These are phyloP conservation scores for Gossypium davidsonii DNA, from an alignment of 441 rosid genomes.

Conservation along the genomic window DNA sequence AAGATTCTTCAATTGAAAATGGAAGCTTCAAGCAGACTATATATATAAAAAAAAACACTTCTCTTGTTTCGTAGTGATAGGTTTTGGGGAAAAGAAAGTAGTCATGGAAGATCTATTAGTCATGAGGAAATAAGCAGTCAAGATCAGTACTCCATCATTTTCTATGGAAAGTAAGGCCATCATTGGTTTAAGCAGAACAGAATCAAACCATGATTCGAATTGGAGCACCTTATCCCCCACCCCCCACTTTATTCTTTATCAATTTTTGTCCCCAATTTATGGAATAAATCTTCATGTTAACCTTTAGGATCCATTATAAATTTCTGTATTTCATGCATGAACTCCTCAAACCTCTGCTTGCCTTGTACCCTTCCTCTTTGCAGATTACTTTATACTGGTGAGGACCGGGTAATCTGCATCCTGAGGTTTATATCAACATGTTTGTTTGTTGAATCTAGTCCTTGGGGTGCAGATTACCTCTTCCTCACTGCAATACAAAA, in stretches of 20 bases:
- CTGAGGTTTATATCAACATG: slow-evolving; percentile 71
- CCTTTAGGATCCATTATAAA: slow-evolving; percentile 37
- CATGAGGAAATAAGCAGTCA: slow-evolving; percentile 32
- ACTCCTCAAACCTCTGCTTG: slow-evolving; percentile 13
- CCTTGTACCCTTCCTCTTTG: not conserved
- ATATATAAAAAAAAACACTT: not conserved
- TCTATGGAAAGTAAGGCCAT: slow-evolving; percentile 33
- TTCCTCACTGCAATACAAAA: slow-evolving; percentile 47
- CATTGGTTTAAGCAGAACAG: slow-evolving; percentile 46
- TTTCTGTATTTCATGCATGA: slow-evolving; percentile 27
- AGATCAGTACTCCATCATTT: slow-evolving; percentile 26
- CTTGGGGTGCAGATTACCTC: slow-evolving; percentile 79
- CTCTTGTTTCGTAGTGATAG: not conserved
- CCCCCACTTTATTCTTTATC: slow-evolving; percentile 28
- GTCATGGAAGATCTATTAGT: slow-evolving; percentile 15
- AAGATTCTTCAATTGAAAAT: slow-evolving; percentile 25
- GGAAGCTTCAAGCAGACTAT: slow-evolving; percentile 31
- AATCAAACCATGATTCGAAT: slow-evolving; percentile 29
- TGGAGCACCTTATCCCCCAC: slow-evolving; percentile 27
- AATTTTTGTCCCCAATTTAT: not conserved
- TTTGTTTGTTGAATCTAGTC: slow-evolving; percentile 32
- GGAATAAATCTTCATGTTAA: slow-evolving; percentile 21
- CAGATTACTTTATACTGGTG: slow-evolving; percentile 30
- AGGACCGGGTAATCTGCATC: slow-evolving; percentile 94
- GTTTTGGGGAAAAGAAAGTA: slow-evolving; percentile 3